These are phyloP conservation scores for Sungouiozyma intestinalis DNA, from an alignment of 805 yeast species.

Conservation along the genomic window DNA sequence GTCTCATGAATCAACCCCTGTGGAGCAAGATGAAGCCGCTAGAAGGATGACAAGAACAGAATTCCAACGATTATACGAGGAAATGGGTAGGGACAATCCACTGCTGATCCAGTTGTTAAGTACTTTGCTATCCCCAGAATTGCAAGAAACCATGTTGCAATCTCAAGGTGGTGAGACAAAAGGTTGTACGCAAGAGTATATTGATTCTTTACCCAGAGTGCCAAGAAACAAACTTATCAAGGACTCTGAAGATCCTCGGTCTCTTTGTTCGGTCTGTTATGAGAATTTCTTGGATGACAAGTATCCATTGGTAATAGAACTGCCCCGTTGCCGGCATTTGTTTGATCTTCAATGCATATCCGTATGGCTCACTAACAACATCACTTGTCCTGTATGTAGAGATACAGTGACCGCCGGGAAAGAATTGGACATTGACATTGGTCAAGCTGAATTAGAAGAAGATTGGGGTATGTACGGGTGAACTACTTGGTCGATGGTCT, in stretches of 20 bases:
- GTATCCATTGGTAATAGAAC: conserved; percentile 67
- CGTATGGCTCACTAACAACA: conserved; percentile 71
- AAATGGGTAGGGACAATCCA: conserved; percentile 10
- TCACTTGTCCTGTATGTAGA: conserved; percentile 82
- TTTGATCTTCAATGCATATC: conserved; percentile 87
- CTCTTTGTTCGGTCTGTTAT: conserved; percentile 72
- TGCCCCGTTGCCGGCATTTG: conserved; percentile 68
- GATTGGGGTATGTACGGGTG: conserved; percentile 76
- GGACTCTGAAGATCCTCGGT: conserved; percentile 36
- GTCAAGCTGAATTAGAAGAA: conserved; percentile 55
- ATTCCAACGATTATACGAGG: conserved; percentile 13
- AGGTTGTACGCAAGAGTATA: conserved; percentile 59
- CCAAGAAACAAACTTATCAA: conserved; percentile 30
- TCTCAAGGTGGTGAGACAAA: conserved; percentile 19
- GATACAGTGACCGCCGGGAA: conserved; percentile 50
- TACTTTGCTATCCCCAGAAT: conserved; percentile 13
- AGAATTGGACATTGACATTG: conserved; percentile 27
- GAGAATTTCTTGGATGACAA: conserved; percentile 58
- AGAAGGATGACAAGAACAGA: conserved; percentile 18
- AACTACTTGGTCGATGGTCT: neutral
- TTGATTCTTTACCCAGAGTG: conserved; percentile 72
- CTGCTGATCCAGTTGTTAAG: conserved; percentile 8
- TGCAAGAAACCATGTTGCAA: conserved; percentile 23
- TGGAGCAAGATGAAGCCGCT: conserved; percentile 1
- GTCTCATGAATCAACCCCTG: conserved; percentile 3